phyloP scores from a whole-genome alignment of 768 basidiomycete genomes.

The Lactarius hatsudake region DNA sequence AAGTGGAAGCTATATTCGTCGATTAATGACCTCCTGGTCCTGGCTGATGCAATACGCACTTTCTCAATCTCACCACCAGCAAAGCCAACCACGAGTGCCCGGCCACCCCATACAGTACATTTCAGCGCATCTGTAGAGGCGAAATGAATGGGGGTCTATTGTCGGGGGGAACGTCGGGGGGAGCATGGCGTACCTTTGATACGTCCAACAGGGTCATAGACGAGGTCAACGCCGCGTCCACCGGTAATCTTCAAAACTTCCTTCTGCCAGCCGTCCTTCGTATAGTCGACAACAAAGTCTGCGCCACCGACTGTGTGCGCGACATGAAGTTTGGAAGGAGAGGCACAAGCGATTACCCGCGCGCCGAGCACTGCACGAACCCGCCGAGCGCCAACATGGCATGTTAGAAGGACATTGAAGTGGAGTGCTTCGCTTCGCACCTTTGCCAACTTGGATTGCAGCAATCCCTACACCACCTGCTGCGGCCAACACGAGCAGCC shows the following conservation, averaged over 20 bases:
- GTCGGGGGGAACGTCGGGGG: background rate
- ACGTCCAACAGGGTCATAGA: slow-evolving; percentile 84
- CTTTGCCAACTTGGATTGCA: slow-evolving; percentile 91
- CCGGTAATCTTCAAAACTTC: slow-evolving; percentile 79
- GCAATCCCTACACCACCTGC: slow-evolving; percentile 94
- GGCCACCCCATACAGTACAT: slow-evolving; percentile 93
- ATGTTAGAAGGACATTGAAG: background rate
- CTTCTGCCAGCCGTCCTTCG: slow-evolving; percentile 79
- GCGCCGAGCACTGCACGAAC: slow-evolving; percentile 71
- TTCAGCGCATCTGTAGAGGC: slow-evolving; percentile 70
- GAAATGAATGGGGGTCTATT: slow-evolving; percentile 2
- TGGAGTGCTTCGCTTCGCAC: slow-evolving; percentile 38
- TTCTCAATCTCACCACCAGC: slow-evolving; percentile 84
- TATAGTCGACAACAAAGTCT: slow-evolving; percentile 81
- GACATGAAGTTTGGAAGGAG: slow-evolving; percentile 73
- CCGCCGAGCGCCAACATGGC: background rate
- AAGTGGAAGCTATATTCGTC: slow-evolving; percentile 67
- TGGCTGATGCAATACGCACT: slow-evolving; percentile 37
- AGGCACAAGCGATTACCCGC: slow-evolving; percentile 92
- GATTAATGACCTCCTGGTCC: background rate
- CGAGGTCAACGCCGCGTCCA: slow-evolving; percentile 82
- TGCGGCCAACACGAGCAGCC: slow-evolving; percentile 91
- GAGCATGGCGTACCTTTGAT: slow-evolving; percentile 50
- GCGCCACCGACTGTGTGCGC: slow-evolving; percentile 76
- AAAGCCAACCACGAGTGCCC: slow-evolving; percentile 92